Percentiles rank a stretch among this genome's conserved stretches.
These are phyloP conservation scores for Taphrina confusa DNA, from an alignment of 1,139 yeast genomes.

Conservation along the genomic window DNA sequence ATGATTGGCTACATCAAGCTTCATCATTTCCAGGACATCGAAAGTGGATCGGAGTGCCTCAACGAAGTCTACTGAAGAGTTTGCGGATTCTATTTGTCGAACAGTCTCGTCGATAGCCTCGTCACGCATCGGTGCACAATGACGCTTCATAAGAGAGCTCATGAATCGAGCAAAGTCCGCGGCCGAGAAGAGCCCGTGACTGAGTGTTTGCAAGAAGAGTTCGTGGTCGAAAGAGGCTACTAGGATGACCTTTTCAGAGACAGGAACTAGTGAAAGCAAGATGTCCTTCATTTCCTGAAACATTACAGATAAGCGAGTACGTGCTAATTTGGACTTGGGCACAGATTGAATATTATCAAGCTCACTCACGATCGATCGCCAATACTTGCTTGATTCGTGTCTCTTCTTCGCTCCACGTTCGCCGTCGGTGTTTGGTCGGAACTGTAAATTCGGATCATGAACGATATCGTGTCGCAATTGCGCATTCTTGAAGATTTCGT, in stretches of 20 bases:
- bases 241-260: slow-evolving; percentile 69
- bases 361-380: slow-evolving; percentile 51
- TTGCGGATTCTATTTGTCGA: slow-evolving; percentile 53
- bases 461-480: slow-evolving; percentile 89
- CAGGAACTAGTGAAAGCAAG: slow-evolving; percentile 70
- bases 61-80: slow-evolving; percentile 52
- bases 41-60: slow-evolving; percentile 79
- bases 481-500: slow-evolving; percentile 86
- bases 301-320: slow-evolving; percentile 53
- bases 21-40: slow-evolving; percentile 92
- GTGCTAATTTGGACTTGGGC: slow-evolving; percentile 51
- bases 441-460: slow-evolving; percentile 89
- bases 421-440: slow-evolving; percentile 88
- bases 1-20: slow-evolving; percentile 86
- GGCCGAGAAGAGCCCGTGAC: slow-evolving; percentile 68
- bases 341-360: slow-evolving; percentile 26
- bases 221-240: slow-evolving; percentile 77
- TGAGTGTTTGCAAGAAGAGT: slow-evolving; percentile 71
- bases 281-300: slow-evolving; percentile 79
- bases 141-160: slow-evolving; percentile 68
- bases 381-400: slow-evolving; percentile 72
- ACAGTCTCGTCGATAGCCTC: slow-evolving; percentile 85
- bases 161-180: slow-evolving; percentile 70
- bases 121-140: slow-evolving; percentile 96
- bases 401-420: slow-evolving; percentile 83